Conservation (phyloP, 1,284 basidiomycete genomes). For the Moesziomyces aphidis region DNA sequence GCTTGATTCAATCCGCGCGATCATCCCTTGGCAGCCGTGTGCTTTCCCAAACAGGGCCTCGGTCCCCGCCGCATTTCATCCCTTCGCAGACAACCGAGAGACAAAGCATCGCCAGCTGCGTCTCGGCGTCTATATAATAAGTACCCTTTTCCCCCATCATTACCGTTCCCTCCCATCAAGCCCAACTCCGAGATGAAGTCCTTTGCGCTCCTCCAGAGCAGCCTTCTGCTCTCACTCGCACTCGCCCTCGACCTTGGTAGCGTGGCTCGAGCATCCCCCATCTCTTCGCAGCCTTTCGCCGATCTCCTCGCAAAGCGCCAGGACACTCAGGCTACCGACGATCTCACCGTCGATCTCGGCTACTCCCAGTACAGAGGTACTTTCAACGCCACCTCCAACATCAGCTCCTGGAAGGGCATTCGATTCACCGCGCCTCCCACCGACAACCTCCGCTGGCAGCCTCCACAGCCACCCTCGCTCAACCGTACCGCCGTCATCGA, state of each 20-base stretch:
- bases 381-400: conserved; percentile 17
- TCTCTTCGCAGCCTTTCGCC: conserved; percentile 20
- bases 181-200: conserved; percentile 2
- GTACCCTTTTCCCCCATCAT: background rate
- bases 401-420: conserved; percentile 42
- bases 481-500: conserved; percentile 24
- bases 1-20: no score
- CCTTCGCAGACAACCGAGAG: no score
- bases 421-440: conserved; percentile 40
- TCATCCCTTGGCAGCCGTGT: no score
- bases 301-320: conserved; percentile 24
- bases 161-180: background rate
- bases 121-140: no score
- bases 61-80: no score
- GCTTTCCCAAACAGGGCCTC: no score
- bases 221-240: conserved; percentile 12
- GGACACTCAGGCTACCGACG: conserved; percentile 1
- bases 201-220: conserved; percentile 7
- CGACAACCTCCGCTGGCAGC: conserved; percentile 32
- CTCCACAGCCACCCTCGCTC: conserved; percentile 18
- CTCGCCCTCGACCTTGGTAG: background rate
- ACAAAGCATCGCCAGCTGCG: no score
- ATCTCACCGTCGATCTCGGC: conserved; percentile 32
- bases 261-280: conserved; percentile 8
- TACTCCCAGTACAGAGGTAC: conserved; percentile 27